Evolutionary conservation across 805 yeast species (phyloP), one percentile per base, ranked within the genome.

Genomic region (Candida caryicola): DNA sequence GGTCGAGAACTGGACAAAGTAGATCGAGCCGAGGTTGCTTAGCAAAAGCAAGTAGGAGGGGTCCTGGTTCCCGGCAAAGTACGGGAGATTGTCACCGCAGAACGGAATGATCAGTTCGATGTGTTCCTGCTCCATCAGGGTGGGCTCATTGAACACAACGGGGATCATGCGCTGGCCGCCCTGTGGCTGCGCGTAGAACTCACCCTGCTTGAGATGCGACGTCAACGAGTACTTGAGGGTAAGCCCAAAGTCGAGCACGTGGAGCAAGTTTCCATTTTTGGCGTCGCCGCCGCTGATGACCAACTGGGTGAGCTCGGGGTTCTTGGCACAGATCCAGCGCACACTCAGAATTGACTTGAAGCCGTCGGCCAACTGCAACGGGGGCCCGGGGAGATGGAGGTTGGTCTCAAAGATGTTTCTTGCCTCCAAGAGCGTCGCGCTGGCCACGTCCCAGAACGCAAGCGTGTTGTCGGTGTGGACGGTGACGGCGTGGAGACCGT

Each of bases 381-480:
- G 43, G 1, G 68, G 58, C 0, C 72, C 73, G 3, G 83, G 81
- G 15, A 60, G 54, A 51, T 86, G 82, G 6, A 88, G 76, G 38
- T 78, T 75, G 2, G 79, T 68, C 35, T 85, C 95, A 43, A 74
- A 74, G 4, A 83, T 44, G 1, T 85, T 74, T 48, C 97, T 74
- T 1, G 96, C 93, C 37, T 81, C 81, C 10, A 93, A 66, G 31
- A 79, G 62, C 12, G 77, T 76, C 0, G 95, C 96, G 26, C 81
- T 81, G 23, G 79, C 73, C 1, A 87, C 84, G 59, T 93, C 99
- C 97, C 98, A 93, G 54, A 93, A 93, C 1, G 79, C 95, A 26
- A 93, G 52, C 0, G 95, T 76, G 37, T 91, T 91, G 53, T 90
- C 96, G 16, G 69, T 80, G 59, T 91, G 95, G 2, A 79, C 74